Percentiles rank a stretch among this genome's conserved stretches.
Conservation (phyloP, 176 grass and related monocot species). For the Hordeum vulgare region DNA sequence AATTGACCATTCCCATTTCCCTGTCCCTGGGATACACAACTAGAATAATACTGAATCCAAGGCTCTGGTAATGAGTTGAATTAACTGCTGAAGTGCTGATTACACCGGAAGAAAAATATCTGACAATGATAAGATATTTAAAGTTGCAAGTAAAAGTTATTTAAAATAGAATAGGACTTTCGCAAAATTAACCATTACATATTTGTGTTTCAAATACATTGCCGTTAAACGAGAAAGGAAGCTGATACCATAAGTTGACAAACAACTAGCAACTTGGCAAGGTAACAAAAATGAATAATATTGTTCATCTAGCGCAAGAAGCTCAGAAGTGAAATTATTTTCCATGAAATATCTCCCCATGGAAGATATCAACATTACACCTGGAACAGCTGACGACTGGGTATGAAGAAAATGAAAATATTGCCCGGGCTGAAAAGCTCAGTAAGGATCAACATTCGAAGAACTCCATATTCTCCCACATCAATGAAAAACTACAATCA, state of each 20-base stretch:
- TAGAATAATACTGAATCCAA: neutral
- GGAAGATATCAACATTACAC: neutral
- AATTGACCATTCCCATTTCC: neutral
- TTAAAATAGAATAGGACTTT: no score
- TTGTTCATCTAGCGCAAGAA: neutral
- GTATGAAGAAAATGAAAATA: neutral
- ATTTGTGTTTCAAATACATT: neutral
- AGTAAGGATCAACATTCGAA: neutral
- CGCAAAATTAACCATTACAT: neutral
- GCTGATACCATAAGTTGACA: neutral
- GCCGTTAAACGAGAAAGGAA: neutral
- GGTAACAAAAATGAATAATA: neutral
- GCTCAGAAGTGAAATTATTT: neutral
- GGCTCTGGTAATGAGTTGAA: neutral
- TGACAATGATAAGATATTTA: neutral
- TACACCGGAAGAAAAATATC: neutral
- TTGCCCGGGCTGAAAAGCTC: neutral
- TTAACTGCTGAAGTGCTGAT: neutral
- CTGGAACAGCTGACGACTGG: neutral
- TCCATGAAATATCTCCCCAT: neutral
- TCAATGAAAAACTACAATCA: neutral
- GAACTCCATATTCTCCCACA: neutral
- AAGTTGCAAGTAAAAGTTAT: neutral
- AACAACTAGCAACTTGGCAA: neutral
- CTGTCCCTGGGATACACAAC: neutral